Evolutionary conservation across 805 yeast genomes (phyloP).

Genomic region (Hanseniaspora thailandica): DNA sequence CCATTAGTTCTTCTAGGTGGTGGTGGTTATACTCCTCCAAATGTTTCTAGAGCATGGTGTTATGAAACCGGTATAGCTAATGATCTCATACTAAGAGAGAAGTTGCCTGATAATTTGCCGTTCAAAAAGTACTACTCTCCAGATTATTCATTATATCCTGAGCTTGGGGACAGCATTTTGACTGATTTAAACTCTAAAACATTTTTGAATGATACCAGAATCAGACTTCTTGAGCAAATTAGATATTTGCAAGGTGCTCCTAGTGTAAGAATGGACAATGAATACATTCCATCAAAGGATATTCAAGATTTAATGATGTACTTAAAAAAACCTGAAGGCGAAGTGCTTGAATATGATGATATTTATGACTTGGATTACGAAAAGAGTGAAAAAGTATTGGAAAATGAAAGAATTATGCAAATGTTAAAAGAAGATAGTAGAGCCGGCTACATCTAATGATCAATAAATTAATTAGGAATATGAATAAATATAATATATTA

Average conservation of each 20-base stretch:
- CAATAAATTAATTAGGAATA: too few relatives aligned
- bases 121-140: conserved; percentile 80
- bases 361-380: conserved; percentile 26
- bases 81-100: conserved; percentile 62
- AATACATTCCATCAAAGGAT: conserved; percentile 59
- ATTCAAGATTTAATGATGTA: conserved; percentile 26
- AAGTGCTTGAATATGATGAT: conserved; percentile 22
- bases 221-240: conserved; percentile 67
- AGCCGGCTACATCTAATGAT: conserved; percentile 19
- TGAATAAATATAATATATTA: background rate
- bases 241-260: conserved; percentile 84
- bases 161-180: conserved; percentile 29
- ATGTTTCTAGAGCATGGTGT: conserved; percentile 92
- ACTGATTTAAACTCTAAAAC: conserved; percentile 68
- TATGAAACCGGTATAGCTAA: conserved; percentile 83
- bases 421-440: conserved; percentile 33
- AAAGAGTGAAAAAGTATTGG: conserved; percentile 25
- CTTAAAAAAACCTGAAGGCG: conserved; percentile 35
- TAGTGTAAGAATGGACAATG: conserved; percentile 75
- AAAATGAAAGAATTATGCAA: conserved; percentile 31
- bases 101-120: conserved; percentile 62
- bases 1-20: conserved; percentile 95
- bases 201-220: conserved; percentile 67
- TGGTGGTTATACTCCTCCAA: conserved; percentile 96
- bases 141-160: conserved; percentile 78